Evolutionary conservation across 2,329 filamentous ascomycete genomes (phyloP).

Genomic region (Pestalotiopsis fici): DNA sequence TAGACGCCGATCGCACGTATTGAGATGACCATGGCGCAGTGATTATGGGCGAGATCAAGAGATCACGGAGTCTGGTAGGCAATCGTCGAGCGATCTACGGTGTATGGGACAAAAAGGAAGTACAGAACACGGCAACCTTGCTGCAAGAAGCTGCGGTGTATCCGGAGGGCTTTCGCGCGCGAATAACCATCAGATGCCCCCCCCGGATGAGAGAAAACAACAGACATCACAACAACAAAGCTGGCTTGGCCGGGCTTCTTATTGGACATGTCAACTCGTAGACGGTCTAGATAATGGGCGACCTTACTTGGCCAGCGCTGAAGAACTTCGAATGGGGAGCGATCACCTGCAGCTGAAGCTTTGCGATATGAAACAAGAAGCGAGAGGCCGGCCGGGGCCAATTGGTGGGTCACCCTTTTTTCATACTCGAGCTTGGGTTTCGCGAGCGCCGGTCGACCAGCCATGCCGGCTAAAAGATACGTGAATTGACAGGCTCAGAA

Average conservation of each 20-base stretch:
- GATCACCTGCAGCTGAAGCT: conserved; percentile 12
- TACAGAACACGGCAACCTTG: background rate
- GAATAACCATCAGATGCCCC: background rate
- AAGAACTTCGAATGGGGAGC: conserved; percentile 7
- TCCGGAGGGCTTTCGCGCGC: background rate
- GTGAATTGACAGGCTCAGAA: background rate
- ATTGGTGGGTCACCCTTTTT: background rate
- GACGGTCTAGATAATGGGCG: conserved; percentile 13
- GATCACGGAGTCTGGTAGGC: background rate
- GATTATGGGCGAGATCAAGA: background rate
- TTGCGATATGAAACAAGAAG: conserved; percentile 9
- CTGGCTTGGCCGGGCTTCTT: conserved; percentile 5
- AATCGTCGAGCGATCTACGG: background rate
- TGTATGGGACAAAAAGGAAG: background rate
- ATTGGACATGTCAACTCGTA: conserved; percentile 8
- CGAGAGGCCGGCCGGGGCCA: background rate
- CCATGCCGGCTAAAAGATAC: background rate
- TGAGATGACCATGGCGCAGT: conserved; percentile 8
- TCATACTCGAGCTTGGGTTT: background rate
- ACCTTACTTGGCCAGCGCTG: background rate
- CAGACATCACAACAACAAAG: conserved; percentile 6
- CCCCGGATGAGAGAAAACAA: background rate
- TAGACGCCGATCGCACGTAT: conserved; percentile 8
- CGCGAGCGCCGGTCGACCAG: background rate
- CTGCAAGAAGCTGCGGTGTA: background rate